Base-by-base conservation (phyloP, 306 rosid genomes). In the Glycyrrhiza uralensis region DNA sequence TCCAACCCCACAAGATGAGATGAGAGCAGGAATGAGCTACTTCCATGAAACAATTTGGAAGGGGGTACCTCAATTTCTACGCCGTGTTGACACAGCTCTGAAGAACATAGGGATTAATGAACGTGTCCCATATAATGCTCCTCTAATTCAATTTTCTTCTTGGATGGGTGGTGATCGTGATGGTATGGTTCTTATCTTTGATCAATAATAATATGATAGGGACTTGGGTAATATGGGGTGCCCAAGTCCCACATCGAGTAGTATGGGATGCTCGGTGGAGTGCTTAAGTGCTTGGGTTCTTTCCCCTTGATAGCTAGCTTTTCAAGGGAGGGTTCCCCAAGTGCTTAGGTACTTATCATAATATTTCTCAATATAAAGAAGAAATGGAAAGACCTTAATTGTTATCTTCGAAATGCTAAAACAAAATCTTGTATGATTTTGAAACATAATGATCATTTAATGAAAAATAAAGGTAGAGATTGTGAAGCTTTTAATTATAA, bases 131-230 rank as follows among this genome's bases (percentile, higher is more conserved):
- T 83, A 93, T 38, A 93, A 93, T 74, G 97, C 98, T 12, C 98
- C 98, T 3, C 89, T 93, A 57, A 93, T 93, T 83, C 98, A 93
- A 32, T 93, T 93, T 71, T 90, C 98, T 14, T 93, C 98, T 68
- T 93, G 98, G 98, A 93, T 93, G 98, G 98, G 98, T 60, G 98
- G 98, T 78, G 98, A 93, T 65, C 98, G 98, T 56, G 98, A 93
- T 83, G 98, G 98, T 93, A 90, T 32, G 69, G 2, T 55, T 51
- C 71, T 76, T 75, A 58, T 51, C 18, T 52, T 30, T 49, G 35
- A 17, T 42, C 33, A 41, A 50, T 23, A 51, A n/a, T n/a, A n/a
- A n/a, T n/a, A n/a, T n/a, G n/a, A n/a, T n/a, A n/a, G n/a, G n/a
- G n/a, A n/a, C n/a, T n/a, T n/a, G n/a, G n/a, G n/a, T n/a, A n/a